Percentiles rank a stretch among this genome's conserved stretches.
Conservation (phyloP, 148 eudicot genomes). For the Camellia granthamiana region DNA sequence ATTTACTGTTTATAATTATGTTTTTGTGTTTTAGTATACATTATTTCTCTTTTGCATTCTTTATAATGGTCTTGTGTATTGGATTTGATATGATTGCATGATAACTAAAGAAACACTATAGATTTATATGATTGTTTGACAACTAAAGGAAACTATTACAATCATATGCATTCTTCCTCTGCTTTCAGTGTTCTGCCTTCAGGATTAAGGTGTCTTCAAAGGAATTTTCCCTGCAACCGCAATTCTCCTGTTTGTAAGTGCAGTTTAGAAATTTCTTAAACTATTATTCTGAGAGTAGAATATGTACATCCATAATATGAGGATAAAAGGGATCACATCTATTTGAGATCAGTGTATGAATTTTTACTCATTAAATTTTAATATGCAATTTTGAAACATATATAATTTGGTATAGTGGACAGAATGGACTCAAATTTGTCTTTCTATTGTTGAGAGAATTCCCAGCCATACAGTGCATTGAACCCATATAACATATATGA, state of each 20-base stretch:
- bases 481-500: not conserved
- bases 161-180: not conserved
- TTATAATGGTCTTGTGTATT: too few relatives aligned
- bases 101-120: not conserved
- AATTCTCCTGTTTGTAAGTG: conserved; percentile 39
- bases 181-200: conserved; percentile 30
- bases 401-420: not conserved
- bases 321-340: not conserved
- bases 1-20: too few relatives aligned
- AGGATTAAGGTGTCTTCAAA: conserved; percentile 41
- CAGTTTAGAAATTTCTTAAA: not conserved
- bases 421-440: not conserved
- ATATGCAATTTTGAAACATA: not conserved
- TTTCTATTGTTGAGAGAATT: too few relatives aligned
- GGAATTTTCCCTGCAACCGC: conserved; percentile 37
- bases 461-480: not conserved
- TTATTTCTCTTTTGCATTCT: too few relatives aligned
- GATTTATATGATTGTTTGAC: too few relatives aligned
- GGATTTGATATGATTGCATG: too few relatives aligned
- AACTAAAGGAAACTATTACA: not conserved
- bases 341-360: not conserved
- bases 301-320: not conserved
- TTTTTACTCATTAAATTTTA: not conserved
- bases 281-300: too few relatives aligned
- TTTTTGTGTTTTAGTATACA: too few relatives aligned